Evolutionary conservation across 2,329 filamentous ascomycete genomes (phyloP).

Genomic region (Emydomyces testavorans): DNA sequence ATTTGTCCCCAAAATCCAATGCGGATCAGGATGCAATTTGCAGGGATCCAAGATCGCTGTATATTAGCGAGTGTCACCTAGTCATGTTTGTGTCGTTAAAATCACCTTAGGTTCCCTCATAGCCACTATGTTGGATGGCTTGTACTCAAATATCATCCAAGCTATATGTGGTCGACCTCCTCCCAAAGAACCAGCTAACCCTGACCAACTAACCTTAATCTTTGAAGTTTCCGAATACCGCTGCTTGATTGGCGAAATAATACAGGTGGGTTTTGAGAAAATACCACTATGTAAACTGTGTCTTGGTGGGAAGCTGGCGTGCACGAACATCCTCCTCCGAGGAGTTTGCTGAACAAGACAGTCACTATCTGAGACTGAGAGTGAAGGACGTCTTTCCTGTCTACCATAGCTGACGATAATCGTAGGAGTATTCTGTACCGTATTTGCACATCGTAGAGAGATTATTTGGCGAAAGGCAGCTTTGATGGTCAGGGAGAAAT

Average conservation of each 20-base stretch:
- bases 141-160: not conserved
- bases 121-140: not conserved
- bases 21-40: not conserved
- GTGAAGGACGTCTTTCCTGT: no score
- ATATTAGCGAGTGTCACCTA: conserved; percentile 9
- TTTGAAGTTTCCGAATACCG: not conserved
- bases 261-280: not conserved
- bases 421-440: no score
- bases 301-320: no score
- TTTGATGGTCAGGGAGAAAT: no score
- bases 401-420: no score
- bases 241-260: not conserved
- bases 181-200: conserved; percentile 7
- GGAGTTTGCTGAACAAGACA: not conserved
- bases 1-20: not conserved
- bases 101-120: no score
- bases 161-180: not conserved
- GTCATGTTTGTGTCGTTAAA: not conserved
- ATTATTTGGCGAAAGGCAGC: no score
- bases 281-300: not conserved
- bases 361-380: not conserved
- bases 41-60: conserved; percentile 3
- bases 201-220: not conserved
- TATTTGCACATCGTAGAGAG: no score
- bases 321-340: no score